phyloP scores from a whole-genome alignment of 441 rosid genomes.

The Bruguiera hainesii region DNA sequence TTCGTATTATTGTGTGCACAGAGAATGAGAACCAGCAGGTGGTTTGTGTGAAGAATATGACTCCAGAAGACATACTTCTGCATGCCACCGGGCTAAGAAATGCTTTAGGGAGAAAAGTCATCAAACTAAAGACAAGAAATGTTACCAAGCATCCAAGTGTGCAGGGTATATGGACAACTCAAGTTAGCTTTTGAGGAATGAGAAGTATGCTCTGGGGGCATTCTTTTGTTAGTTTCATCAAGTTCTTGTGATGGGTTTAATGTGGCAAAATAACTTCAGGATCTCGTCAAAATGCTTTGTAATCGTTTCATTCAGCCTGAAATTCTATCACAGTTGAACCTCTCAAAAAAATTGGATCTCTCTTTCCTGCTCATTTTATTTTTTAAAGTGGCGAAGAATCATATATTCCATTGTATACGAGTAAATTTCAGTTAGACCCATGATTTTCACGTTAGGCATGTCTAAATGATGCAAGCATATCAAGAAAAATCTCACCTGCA shows the following conservation, averaged over 20 bases:
- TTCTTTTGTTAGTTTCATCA: neutral
- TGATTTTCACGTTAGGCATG: too few species aligned
- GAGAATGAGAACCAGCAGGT: conserved; percentile 78
- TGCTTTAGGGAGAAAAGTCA: conserved; percentile 73
- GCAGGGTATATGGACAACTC: conserved; percentile 92
- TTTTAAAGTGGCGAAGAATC: too few species aligned
- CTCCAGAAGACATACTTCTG: conserved; percentile 56
- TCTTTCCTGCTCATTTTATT: too few species aligned
- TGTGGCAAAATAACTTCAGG: neutral
- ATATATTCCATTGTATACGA: too few species aligned
- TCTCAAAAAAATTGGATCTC: too few species aligned
- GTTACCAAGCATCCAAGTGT: conserved; percentile 76
- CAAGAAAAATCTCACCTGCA: too few species aligned
- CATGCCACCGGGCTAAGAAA: conserved; percentile 75
- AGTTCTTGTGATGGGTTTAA: neutral
- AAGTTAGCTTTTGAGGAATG: conserved; percentile 43
- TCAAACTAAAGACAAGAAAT: conserved; percentile 72
- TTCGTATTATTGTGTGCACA: conserved; percentile 16
- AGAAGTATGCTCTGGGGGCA: neutral
- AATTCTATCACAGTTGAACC: too few species aligned
- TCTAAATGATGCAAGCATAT: too few species aligned
- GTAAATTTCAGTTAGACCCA: too few species aligned
- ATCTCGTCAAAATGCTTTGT: conserved; percentile 2
- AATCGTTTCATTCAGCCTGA: neutral
- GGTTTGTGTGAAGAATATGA: conserved; percentile 77